Percentiles rank a stretch among this genome's conserved stretches.
phyloP scores from a whole-genome alignment of 2,329 filamentous ascomycete species.

The Pseudogymnoascus sp. region DNA sequence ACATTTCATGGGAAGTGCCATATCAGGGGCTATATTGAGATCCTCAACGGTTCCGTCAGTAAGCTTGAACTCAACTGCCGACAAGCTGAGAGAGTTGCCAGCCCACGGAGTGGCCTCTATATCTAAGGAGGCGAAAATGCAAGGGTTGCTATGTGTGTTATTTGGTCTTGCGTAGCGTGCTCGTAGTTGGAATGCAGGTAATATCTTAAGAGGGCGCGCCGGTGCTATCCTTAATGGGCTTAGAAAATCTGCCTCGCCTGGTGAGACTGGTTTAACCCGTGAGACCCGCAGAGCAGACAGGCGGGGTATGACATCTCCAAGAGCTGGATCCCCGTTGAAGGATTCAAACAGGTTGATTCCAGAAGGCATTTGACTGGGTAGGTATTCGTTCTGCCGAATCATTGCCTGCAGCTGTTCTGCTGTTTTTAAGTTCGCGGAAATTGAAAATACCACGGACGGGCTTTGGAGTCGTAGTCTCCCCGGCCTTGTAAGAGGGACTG shows the following conservation, averaged over 20 bases:
- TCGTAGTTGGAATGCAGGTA: slow-evolving; percentile 62
- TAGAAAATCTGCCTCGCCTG: slow-evolving; percentile 48
- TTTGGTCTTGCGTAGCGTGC: slow-evolving; percentile 62
- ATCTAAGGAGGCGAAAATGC: slow-evolving; percentile 62
- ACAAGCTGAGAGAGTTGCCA: slow-evolving; percentile 55
- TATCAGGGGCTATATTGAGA: slow-evolving; percentile 41
- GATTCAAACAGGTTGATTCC: slow-evolving; percentile 71
- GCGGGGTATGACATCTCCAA: slow-evolving; percentile 50
- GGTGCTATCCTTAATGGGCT: slow-evolving; percentile 57
- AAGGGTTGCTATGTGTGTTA: slow-evolving; percentile 44
- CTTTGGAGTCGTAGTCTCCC: slow-evolving; percentile 53
- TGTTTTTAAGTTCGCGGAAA: slow-evolving; percentile 51
- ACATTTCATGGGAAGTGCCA: slow-evolving; percentile 50
- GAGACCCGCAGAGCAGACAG: slow-evolving; percentile 68
- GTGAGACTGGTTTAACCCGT: slow-evolving; percentile 59
- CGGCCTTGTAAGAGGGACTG: slow-evolving; percentile 49
- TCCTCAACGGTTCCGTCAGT: slow-evolving; percentile 50
- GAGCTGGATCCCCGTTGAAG: slow-evolving; percentile 55
- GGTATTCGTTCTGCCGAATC: slow-evolving; percentile 48
- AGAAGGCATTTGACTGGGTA: slow-evolving; percentile 59
- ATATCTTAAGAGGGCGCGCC: slow-evolving; percentile 53
- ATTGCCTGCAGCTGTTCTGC: slow-evolving; percentile 36
- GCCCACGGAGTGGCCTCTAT: slow-evolving; percentile 65
- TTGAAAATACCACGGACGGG: slow-evolving; percentile 57
- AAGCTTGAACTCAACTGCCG: slow-evolving; percentile 49